Percentiles rank a stretch among this genome's conserved stretches.
phyloP scores from a whole-genome alignment of 2,329 filamentous ascomycete genomes.

The Claviceps fusiformis region DNA sequence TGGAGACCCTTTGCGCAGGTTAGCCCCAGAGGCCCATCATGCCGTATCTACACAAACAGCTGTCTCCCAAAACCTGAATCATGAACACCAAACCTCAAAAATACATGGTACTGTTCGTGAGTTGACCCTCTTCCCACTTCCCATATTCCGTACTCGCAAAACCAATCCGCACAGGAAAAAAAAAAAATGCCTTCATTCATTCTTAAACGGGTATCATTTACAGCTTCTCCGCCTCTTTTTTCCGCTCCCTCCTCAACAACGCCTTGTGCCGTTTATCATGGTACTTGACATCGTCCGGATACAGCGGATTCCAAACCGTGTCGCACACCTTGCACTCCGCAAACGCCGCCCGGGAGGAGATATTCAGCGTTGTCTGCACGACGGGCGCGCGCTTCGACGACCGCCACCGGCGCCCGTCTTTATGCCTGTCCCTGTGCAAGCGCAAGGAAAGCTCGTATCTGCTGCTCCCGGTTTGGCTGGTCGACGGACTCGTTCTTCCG shows the following conservation, averaged over 20 bases:
- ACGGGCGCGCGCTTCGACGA: not conserved
- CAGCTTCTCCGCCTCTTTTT: conserved; percentile 10
- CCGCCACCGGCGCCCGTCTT: not conserved
- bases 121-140: no score
- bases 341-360: conserved; percentile 27
- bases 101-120: no score
- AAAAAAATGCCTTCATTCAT: no score
- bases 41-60: no score
- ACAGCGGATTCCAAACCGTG: conserved; percentile 30
- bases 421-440: not conserved
- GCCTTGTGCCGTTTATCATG: conserved; percentile 26
- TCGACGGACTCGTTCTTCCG: not conserved
- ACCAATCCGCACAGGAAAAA: no score
- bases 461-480: not conserved
- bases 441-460: not conserved
- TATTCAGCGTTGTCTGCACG: conserved; percentile 31
- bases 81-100: no score
- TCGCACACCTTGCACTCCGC: conserved; percentile 29
- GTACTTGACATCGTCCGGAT: conserved; percentile 29
- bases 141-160: no score
- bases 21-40: no score
- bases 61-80: no score
- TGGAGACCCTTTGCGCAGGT: no score
- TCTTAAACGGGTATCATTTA: conserved; percentile 2
- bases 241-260: conserved; percentile 16